Evolutionary conservation across 2,329 filamentous ascomycete genomes (phyloP).

Genomic region (Colletotrichum nymphaeae): DNA sequence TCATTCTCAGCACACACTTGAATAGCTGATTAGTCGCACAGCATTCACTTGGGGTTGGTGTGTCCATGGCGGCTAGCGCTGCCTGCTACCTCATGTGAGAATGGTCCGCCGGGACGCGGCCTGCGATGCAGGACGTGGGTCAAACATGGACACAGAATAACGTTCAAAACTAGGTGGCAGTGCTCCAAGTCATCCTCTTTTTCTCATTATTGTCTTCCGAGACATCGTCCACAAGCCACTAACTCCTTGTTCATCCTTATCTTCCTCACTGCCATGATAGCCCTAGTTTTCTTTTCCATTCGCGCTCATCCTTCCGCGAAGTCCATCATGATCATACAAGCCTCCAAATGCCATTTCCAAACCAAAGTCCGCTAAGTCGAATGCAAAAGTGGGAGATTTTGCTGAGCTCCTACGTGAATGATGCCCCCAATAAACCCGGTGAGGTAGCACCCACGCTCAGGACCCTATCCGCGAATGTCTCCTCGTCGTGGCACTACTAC

Average conservation of each 20-base stretch:
- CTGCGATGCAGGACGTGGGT: background rate
- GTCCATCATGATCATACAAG: background rate
- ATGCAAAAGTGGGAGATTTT: background rate
- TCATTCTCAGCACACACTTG: background rate
- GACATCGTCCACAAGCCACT: background rate
- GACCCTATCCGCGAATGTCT: background rate
- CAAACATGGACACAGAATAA: no score
- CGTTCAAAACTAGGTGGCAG: background rate
- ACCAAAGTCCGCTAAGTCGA: background rate
- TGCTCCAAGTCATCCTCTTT: background rate
- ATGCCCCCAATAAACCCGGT: background rate
- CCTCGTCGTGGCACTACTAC: background rate
- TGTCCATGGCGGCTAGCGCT: background rate
- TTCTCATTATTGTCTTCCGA: background rate
- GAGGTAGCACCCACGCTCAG: conserved; percentile 7
- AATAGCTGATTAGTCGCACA: background rate
- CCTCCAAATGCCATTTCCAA: background rate
- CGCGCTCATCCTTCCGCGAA: background rate
- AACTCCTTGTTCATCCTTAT: background rate
- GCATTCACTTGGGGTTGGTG: background rate
- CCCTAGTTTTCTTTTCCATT: no score
- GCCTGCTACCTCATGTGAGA: background rate
- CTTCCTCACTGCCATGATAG: background rate
- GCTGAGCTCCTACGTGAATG: background rate
- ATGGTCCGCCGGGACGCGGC: background rate